These are phyloP conservation scores for Beta corolliflora DNA, from an alignment of 179 eudicot species.

Conservation along the genomic window DNA sequence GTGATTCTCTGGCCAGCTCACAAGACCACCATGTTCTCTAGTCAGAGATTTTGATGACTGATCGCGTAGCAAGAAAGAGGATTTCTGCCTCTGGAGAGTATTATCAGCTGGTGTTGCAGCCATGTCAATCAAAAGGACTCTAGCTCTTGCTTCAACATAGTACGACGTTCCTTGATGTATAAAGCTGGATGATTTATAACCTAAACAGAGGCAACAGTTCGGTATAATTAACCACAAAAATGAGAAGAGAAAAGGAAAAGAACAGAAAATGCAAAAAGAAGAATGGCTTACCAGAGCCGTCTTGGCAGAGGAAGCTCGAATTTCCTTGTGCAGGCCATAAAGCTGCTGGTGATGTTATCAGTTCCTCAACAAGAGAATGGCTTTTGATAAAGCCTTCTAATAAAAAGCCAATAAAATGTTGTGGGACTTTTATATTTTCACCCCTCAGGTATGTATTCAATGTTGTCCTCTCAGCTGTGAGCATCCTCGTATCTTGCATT, in stretches of 20 bases:
- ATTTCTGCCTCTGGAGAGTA: conserved; percentile 54
- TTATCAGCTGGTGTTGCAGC: conserved; percentile 51
- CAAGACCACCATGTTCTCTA: conserved; percentile 60
- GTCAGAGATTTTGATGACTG: conserved; percentile 45
- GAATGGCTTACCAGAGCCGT: conserved; percentile 54
- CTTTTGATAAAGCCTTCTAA: conserved; percentile 77
- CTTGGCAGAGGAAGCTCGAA: conserved; percentile 46
- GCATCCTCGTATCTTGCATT: conserved; percentile 80
- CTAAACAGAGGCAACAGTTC: conserved; percentile 30
- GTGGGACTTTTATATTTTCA: conserved; percentile 73
- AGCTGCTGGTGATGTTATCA: conserved; percentile 70
- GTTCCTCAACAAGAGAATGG: conserved; percentile 51
- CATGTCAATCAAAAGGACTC: conserved; percentile 64
- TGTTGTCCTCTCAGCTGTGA: conserved; percentile 73
- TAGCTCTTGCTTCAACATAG: conserved; percentile 71
- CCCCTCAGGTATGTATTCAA: conserved; percentile 64
- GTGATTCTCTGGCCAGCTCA: conserved; percentile 83
- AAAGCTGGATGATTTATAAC: conserved; percentile 45
- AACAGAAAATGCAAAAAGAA: background rate
- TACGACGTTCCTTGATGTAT: conserved; percentile 51
- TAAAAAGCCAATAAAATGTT: conserved; percentile 62
- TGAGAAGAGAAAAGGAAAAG: background rate
- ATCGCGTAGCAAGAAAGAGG: conserved; percentile 60
- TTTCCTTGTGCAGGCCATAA: conserved; percentile 51
- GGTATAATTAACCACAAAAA: background rate